Evolutionary conservation across 306 rosid genomes (phyloP).

Genomic region (Quercus agrifolia): DNA sequence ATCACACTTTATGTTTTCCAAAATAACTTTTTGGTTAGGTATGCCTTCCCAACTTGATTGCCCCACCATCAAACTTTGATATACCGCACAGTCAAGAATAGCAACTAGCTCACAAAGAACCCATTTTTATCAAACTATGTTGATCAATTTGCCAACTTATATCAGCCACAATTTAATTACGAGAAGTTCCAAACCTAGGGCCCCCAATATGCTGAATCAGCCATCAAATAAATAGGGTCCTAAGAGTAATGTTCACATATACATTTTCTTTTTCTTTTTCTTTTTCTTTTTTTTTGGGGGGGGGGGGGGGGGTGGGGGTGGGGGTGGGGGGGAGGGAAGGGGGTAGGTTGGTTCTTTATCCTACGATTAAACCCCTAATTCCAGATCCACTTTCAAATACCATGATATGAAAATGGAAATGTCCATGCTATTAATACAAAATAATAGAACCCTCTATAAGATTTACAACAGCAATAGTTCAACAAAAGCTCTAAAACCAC

Average conservation of each 20-base stretch:
- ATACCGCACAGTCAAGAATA: neutral
- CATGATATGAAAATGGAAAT: neutral
- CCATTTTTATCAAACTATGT: neutral
- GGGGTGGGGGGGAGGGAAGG: neutral
- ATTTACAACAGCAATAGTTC: neutral
- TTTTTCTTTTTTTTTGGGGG: neutral
- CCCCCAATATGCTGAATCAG: neutral
- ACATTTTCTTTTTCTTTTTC: neutral
- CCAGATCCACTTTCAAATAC: neutral
- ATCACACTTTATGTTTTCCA: neutral
- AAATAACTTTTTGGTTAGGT: neutral
- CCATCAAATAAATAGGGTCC: neutral
- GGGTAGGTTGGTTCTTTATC: neutral
- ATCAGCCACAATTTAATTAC: neutral
- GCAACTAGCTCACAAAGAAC: neutral
- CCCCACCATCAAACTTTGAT: neutral
- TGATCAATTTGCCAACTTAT: neutral
- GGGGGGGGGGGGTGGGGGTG: neutral
- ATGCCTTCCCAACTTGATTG: neutral
- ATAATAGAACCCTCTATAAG: neutral
- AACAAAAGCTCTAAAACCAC: neutral
- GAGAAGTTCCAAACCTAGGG: neutral
- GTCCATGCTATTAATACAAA: neutral
- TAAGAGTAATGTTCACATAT: neutral
- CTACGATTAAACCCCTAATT: neutral